A percentile compares a stretch with the other conserved stretches of the same genome.
phyloP scores from a whole-genome alignment of 495 filamentous ascomycete species.

The Delitschia confertaspora region DNA sequence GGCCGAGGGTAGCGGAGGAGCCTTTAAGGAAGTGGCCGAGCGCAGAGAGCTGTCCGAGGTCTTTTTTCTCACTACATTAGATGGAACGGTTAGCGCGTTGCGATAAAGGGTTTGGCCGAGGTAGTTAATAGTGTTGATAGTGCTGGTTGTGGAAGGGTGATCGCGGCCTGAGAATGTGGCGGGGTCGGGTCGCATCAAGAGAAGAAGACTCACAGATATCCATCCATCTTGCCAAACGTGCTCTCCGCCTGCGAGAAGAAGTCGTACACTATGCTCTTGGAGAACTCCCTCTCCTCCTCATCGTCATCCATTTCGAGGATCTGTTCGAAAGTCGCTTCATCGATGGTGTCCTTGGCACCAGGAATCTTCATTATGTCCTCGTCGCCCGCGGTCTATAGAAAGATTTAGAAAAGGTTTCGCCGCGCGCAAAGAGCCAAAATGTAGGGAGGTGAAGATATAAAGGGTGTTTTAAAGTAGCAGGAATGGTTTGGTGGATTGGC shows the following conservation, averaged over 20 bases:
- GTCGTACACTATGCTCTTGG: constrained; percentile 73
- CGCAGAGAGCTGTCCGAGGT: constrained; percentile 64
- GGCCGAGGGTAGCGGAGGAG: constrained; percentile 90
- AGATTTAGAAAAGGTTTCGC: constrained; percentile 7
- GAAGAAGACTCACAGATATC: constrained; percentile 51
- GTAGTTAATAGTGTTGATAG: neutral
- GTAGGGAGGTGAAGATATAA: constrained; percentile 1
- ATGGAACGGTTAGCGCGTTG: neutral
- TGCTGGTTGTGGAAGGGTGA: neutral
- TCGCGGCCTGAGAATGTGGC: neutral
- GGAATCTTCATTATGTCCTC: constrained; percentile 41
- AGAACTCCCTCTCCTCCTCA: constrained; percentile 67
- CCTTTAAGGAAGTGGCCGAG: constrained; percentile 96
- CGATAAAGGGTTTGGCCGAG: neutral
- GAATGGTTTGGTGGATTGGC: too few species aligned
- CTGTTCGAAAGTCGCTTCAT: constrained; percentile 74
- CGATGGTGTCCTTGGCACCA: constrained; percentile 63
- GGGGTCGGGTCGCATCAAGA: too few species aligned
- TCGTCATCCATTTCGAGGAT: constrained; percentile 96
- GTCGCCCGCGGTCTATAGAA: constrained; percentile 28
- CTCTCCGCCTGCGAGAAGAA: constrained; percentile 87
- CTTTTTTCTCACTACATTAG: constrained; percentile 45
- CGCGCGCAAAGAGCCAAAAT: neutral
- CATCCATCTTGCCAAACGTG: constrained; percentile 82
- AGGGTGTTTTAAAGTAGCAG: too few species aligned